These are phyloP conservation scores for Ascodesmis nigricans DNA, from an alignment of 495 filamentous ascomycete genomes.

Conservation along the genomic window DNA sequence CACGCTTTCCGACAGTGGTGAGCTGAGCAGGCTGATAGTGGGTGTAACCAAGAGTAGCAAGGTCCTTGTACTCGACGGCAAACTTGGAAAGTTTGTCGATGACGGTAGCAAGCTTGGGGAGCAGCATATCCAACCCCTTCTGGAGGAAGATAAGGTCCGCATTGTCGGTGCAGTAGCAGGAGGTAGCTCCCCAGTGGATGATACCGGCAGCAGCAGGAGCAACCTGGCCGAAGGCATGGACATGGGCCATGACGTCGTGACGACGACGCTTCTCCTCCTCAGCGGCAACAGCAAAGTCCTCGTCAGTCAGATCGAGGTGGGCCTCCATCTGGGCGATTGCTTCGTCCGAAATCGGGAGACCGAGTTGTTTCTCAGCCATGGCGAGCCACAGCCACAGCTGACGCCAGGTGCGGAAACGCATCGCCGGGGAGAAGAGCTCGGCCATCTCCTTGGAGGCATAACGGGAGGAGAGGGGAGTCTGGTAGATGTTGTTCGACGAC, in stretches of 20 bases:
- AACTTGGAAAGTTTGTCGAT: slow-evolving; percentile 62
- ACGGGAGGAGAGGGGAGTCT: slow-evolving; percentile 50
- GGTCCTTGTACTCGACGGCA: slow-evolving; percentile 49
- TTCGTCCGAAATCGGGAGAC: slow-evolving; percentile 41
- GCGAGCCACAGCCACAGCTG: slow-evolving; percentile 66
- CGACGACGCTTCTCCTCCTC: slow-evolving; percentile 61
- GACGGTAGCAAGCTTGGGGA: slow-evolving; percentile 68
- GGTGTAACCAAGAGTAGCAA: slow-evolving; percentile 55
- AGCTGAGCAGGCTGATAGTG: slow-evolving; percentile 61
- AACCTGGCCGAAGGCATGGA: slow-evolving; percentile 47
- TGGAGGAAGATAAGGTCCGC: slow-evolving; percentile 69
- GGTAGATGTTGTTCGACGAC: slow-evolving; percentile 45
- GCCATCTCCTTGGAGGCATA: slow-evolving; percentile 48
- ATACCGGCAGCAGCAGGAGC: slow-evolving; percentile 70
- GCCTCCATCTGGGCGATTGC: slow-evolving; percentile 54
- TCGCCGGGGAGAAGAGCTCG: slow-evolving; percentile 45
- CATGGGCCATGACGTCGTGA: slow-evolving; percentile 35
- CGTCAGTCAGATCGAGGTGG: slow-evolving; percentile 50
- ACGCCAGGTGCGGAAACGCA: slow-evolving; percentile 54
- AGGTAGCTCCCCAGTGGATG: slow-evolving; percentile 54
- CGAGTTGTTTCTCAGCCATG: slow-evolving; percentile 54
- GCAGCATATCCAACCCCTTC: slow-evolving; percentile 50
- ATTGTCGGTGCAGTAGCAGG: slow-evolving; percentile 57
- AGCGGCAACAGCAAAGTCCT: slow-evolving; percentile 52
- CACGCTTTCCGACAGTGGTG: slow-evolving; percentile 66